phyloP scores from a whole-genome alignment of 768 basidiomycete genomes.

The Lactarius psammicola region DNA sequence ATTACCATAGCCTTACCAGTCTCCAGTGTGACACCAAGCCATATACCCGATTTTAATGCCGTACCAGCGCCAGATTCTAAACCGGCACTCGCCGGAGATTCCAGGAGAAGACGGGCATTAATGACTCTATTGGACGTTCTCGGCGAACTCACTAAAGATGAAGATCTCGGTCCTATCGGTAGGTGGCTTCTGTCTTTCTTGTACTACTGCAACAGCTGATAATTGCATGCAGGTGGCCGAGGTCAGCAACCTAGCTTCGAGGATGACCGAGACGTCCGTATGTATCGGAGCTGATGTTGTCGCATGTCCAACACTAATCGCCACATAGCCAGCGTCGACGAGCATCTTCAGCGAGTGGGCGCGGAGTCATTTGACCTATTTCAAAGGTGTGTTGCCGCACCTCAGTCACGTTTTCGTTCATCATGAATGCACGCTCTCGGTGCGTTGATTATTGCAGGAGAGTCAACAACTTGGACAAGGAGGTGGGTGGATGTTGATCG shows the following conservation, averaged over 20 bases:
- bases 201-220: neutral
- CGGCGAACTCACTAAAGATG: conserved; percentile 45
- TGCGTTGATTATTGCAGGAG: conserved; percentile 39
- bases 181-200: conserved; percentile 23
- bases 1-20: conserved; percentile 2
- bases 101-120: conserved; percentile 45
- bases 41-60: conserved; percentile 15
- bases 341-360: conserved; percentile 65
- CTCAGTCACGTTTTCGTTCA: conserved; percentile 1
- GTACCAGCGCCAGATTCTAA: neutral
- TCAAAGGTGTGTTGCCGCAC: conserved; percentile 45
- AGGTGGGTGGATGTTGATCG: conserved; percentile 40
- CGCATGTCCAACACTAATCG: neutral
- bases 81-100: conserved; percentile 3
- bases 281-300: conserved; percentile 37
- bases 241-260: conserved; percentile 50
- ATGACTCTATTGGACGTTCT: conserved; percentile 48
- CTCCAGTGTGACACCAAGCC: conserved; percentile 6
- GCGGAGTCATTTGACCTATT: conserved; percentile 65
- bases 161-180: conserved; percentile 37
- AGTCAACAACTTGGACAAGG: conserved; percentile 62
- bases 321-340: conserved; percentile 57
- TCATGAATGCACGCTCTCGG: conserved; percentile 1
- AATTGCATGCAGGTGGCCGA: conserved; percentile 17
- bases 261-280: conserved; percentile 65